Conservation (phyloP, 768 basidiomycete genomes). For the Tylopilus intermedius region DNA sequence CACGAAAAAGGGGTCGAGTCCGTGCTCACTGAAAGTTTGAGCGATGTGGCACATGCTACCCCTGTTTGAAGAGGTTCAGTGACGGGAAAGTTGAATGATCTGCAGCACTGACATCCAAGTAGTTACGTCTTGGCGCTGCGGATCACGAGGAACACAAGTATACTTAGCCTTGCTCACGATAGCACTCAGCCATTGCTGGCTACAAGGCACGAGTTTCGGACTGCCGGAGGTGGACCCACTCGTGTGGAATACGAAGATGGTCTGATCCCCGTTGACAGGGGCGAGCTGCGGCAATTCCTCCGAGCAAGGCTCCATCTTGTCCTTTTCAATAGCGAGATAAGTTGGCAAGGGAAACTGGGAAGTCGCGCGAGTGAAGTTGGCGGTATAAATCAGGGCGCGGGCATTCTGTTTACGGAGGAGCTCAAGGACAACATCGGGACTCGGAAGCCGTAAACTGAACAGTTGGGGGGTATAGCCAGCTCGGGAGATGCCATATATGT, state of each 20-base stretch:
- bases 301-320: slow-evolving; percentile 33
- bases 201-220: slow-evolving; percentile 74
- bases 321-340: slow-evolving; percentile 41
- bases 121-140: slow-evolving; percentile 59
- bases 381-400: slow-evolving; percentile 59
- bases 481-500: slow-evolving; percentile 70
- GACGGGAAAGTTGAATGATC: slow-evolving; percentile 15
- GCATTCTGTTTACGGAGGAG: slow-evolving; percentile 60
- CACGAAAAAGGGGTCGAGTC: slow-evolving; percentile 15
- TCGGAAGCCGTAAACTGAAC: slow-evolving; percentile 74
- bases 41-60: slow-evolving; percentile 83
- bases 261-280: slow-evolving; percentile 35
- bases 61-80: slow-evolving; percentile 43
- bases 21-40: slow-evolving; percentile 63
- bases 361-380: slow-evolving; percentile 44
- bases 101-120: slow-evolving; percentile 60
- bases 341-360: slow-evolving; percentile 46
- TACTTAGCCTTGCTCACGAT: slow-evolving; percentile 55
- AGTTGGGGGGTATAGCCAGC: slow-evolving; percentile 76
- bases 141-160: slow-evolving; percentile 44
- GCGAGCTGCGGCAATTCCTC: slow-evolving; percentile 42
- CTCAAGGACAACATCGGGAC: slow-evolving; percentile 65
- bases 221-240: slow-evolving; percentile 81
- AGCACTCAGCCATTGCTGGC: slow-evolving; percentile 57
- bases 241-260: slow-evolving; percentile 71